Evolutionary conservation across 1,284 basidiomycete genomes (phyloP), one percentile per base, ranked within the genome.

Genomic region (Tilletia caries): DNA sequence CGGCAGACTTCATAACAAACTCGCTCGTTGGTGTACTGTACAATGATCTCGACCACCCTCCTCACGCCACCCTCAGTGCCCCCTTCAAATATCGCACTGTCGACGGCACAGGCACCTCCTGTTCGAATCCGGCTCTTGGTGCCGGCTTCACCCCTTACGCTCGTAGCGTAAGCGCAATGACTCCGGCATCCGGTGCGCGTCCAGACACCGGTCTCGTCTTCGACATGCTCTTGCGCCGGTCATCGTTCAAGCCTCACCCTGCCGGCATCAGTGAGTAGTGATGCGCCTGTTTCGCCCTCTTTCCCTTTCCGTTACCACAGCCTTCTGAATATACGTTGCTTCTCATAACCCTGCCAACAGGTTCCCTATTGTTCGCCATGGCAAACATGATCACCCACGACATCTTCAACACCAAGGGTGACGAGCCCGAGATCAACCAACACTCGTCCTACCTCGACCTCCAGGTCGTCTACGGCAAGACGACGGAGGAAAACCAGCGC

Each of bases 381-480:
- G 76, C 78, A 70, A 78, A 74, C 69, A 73, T 77, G 34, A 74
- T 80, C 71, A 79, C 77, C n/a, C 78, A 80, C 71, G 77, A 80
- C 72, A 73, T 65, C 72, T 80, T 79, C 64, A 68, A 71, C 33
- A 79, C 77, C 27, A 73, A 71, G n/a, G 70, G 70, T n/a, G 62
- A 69, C 37, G 64, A 73, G 29, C 73, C 75, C 2, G 64, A 70
- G 48, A 87, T 88, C 77, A 93, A 93, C 79, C 84, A 88, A 67
- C 85, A 88, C 2, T 90, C 88, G 73, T 90, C 89, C 73, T 93
- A 93, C 81, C 86, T 93, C 34, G 91, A 93, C 77, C 83, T 93
- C 34, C 89, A 89, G 76, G 87, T 90, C 13, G 83, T 93, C 4
- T 93, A 93, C 73, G 91, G 91, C 1, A 88, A 81, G 78, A 88